phyloP scores from a whole-genome alignment of 2,329 filamentous ascomycete genomes.

The Ophiostoma ips region DNA sequence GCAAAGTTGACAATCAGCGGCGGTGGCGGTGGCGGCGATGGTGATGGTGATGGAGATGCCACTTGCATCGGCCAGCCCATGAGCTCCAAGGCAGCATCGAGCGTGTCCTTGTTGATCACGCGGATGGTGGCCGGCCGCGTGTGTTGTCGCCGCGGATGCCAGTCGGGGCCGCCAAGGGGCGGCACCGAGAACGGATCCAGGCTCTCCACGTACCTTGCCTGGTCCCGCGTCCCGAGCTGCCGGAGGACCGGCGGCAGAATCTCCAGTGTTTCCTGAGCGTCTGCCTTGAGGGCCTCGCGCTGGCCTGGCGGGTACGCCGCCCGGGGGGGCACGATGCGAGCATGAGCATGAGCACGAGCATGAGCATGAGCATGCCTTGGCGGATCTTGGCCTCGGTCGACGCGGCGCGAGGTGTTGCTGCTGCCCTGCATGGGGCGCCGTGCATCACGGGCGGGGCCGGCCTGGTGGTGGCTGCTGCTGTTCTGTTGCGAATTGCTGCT shows the following conservation, averaged over 20 bases:
- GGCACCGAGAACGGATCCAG: slow-evolving; percentile 18
- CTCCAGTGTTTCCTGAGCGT: slow-evolving; percentile 32
- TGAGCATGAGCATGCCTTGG: neutral
- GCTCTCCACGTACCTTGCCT: slow-evolving; percentile 24
- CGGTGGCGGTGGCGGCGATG: slow-evolving; percentile 10
- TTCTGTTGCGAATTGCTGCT: no score
- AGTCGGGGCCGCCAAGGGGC: slow-evolving; percentile 26
- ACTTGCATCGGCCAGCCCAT: slow-evolving; percentile 3
- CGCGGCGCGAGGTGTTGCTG: neutral
- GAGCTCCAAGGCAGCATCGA: slow-evolving; percentile 37
- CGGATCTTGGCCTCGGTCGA: neutral
- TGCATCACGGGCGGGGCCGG: neutral
- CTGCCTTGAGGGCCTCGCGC: slow-evolving; percentile 21
- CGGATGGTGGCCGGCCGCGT: slow-evolving; percentile 23
- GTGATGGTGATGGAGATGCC: neutral
- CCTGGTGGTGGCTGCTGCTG: no score
- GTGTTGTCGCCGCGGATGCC: slow-evolving; percentile 32
- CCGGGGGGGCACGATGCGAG: neutral
- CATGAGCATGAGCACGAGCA: neutral
- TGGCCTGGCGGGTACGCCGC: slow-evolving; percentile 4
- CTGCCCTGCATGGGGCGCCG: neutral
- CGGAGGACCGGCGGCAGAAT: slow-evolving; percentile 33
- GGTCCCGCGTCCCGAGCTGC: slow-evolving; percentile 25
- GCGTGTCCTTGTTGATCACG: slow-evolving; percentile 42
- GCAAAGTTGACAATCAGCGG: slow-evolving; percentile 48